Evolutionary conservation across 371 early-diverging fungal species (phyloP), one percentile per base, ranked within the genome.

Genomic region (Saksenaea oblongispora): DNA sequence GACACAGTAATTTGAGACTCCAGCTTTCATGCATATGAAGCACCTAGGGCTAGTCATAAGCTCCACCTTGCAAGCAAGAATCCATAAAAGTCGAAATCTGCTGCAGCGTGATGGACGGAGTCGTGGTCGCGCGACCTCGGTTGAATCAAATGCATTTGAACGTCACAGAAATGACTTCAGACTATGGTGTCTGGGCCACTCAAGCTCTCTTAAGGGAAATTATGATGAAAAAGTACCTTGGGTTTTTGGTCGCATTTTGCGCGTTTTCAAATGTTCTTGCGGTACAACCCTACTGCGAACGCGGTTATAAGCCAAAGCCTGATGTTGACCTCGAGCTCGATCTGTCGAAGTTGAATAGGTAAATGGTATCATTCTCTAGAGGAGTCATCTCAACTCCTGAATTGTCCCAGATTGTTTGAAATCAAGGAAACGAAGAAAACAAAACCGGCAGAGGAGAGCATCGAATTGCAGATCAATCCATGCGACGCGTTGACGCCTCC

Each of bases 311-410:
- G 18, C 54, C 55, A 34, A 37, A 39, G 5, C 51, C 51, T 18
- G 22, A n/a, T 18, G 53, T 18, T 2, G 59, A 61, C 27, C 55
- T 61, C 39, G 41, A 39, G n/a, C 53, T 66, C 26, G 66, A 66
- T 66, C 56, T 66, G 26, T 66, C 66, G n/a, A 66, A 61, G 53
- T 22, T 66, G 51, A 66, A 66, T 31, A 66, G 54, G 66, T 66
- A 56, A 42, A 47, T 22, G 18, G 27, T 59, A 11, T 24, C 31
- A 27, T 10, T 39, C 15, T 5, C 18, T 18, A 15, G 28, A 24
- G 14, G 31, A 42, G 27, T 22, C 51, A 28, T 58, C 5, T 9
- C 13, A 34, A 34, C 18, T 51, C 14, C 44, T 63, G 22, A 44
- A 31, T 44, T 42, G 35, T 47, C 17, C 5, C 26, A 66, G 66